phyloP scores from a whole-genome alignment of 2,329 filamentous ascomycete species.

The Leptosphaerulina australis region DNA sequence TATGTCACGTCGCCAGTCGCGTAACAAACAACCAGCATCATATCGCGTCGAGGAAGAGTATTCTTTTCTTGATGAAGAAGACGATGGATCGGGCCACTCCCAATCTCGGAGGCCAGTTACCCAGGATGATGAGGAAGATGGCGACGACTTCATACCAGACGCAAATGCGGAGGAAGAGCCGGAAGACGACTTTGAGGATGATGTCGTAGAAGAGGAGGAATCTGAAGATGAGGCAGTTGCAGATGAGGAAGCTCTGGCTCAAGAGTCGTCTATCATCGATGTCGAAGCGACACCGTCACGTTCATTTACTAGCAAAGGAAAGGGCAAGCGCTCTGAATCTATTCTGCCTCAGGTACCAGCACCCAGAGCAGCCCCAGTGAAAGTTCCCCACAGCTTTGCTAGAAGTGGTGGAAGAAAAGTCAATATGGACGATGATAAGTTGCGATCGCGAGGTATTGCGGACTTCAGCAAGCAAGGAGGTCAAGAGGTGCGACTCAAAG shows the following conservation, averaged over 20 bases:
- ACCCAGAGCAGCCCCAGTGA: slow-evolving; percentile 1
- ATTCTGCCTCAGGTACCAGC: not conserved
- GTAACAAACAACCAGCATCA: slow-evolving; percentile 25
- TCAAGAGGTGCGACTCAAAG: slow-evolving; percentile 51
- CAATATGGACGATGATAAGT: slow-evolving; percentile 22
- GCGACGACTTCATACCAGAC: slow-evolving; percentile 36
- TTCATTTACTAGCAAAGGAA: slow-evolving; percentile 7
- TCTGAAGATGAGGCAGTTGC: slow-evolving; percentile 27
- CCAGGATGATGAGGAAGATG: slow-evolving; percentile 28
- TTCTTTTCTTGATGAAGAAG: slow-evolving; percentile 30
- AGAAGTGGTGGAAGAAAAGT: slow-evolving; percentile 24
- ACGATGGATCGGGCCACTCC: slow-evolving; percentile 18
- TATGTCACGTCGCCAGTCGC: slow-evolving; percentile 30
- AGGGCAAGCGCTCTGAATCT: not conserved
- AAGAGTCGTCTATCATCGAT: slow-evolving; percentile 20
- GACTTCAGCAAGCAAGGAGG: slow-evolving; percentile 42
- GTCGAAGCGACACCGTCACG: slow-evolving; percentile 4
- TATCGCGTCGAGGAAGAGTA: slow-evolving; percentile 33
- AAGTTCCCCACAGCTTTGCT: slow-evolving; percentile 21
- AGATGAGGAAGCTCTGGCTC: slow-evolving; percentile 20
- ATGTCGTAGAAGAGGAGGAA: slow-evolving; percentile 36
- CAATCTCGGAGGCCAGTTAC: slow-evolving; percentile 14
- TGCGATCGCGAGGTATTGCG: slow-evolving; percentile 36
- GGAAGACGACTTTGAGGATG: slow-evolving; percentile 42
- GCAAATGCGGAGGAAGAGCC: slow-evolving; percentile 34